Base-by-base conservation (phyloP, 345 rosid genomes). In the Boechera retrofracta region DNA sequence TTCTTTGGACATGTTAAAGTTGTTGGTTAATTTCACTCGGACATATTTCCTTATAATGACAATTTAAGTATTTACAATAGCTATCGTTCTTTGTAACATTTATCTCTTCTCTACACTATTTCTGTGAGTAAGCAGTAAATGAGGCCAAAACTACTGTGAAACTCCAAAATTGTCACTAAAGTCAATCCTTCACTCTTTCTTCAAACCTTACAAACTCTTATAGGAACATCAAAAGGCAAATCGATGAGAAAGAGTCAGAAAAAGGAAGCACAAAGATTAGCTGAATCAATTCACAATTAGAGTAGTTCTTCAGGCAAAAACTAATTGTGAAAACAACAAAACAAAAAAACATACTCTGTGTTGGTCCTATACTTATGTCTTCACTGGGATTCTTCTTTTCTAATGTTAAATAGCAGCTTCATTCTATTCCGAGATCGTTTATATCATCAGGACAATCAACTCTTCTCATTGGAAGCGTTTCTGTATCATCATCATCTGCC, bases 1-100 rank as follows among this genome's bases (percentile, higher is more conserved):
- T 60, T 79, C 71, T 53, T 60, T 73, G 82, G 59, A 58, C 77
- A 73, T 80, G 73, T 73, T 36, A 75, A 61, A 39, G 64, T 59
- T 78, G 63, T 45, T 64, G 55, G 71, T 77, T 54, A 3, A 54
- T 53, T 76, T 69, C 59, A 16, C 39, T 5, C 51, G 35, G 51
- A 77, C 64, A 44, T 53, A 69, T 35, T 24, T 39, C 68, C 7
- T 59, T 35, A 49, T 62, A 63, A 77, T 77, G 70, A 69, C 70
- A 18, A 44, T 44, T 41, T 28, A 45, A 59, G 62, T 51, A 45
- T 69, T 70, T 62, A 77, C 75, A 15, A 8, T 49, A 60, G 51
- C 1, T 16, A 12, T 66, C 8, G 6, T 1, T 12, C 29, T 72
- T 60, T 39, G 62, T 65, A 64, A 3, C 59, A 10, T 33, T 12